A percentile compares a stretch with the other conserved stretches of the same genome.
These are phyloP conservation scores for Schizosaccharomyces osmophilus DNA, from an alignment of 805 yeast species.

Conservation along the genomic window DNA sequence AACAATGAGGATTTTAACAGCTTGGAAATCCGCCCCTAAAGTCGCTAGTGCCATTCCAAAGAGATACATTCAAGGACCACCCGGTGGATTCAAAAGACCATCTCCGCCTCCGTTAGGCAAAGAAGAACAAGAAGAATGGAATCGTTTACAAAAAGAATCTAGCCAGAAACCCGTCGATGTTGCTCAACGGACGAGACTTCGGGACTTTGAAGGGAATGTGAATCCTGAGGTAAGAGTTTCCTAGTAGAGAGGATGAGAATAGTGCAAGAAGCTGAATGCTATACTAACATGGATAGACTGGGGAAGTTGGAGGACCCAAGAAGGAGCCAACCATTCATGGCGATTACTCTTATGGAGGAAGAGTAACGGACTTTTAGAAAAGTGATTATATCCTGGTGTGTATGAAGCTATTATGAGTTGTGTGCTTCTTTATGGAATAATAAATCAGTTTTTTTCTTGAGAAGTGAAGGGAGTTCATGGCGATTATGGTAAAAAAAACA, in stretches of 20 bases:
- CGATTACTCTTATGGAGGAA: constrained; percentile 85
- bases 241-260: too few relatives aligned
- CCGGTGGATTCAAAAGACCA: constrained; percentile 10
- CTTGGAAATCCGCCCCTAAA: neutral
- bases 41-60: neutral
- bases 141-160: constrained; percentile 57
- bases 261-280: too few relatives aligned
- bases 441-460: neutral
- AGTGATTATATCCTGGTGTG: neutral
- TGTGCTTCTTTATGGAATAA: neutral
- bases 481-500: neutral
- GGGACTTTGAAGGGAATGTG: neutral
- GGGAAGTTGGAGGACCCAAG: constrained; percentile 91
- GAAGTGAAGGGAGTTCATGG: too few relatives aligned
- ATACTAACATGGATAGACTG: constrained; percentile 24
- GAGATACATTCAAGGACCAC: neutral
- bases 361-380: constrained; percentile 71
- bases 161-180: constrained; percentile 17
- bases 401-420: neutral
- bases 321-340: constrained; percentile 84
- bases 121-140: constrained; percentile 79
- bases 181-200: neutral
- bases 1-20: too few relatives aligned
- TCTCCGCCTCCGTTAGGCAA: constrained; percentile 56
- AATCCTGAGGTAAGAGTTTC: neutral